phyloP scores from a whole-genome alignment of 805 yeast genomes.

The Saccharomycopsis schoenii region DNA sequence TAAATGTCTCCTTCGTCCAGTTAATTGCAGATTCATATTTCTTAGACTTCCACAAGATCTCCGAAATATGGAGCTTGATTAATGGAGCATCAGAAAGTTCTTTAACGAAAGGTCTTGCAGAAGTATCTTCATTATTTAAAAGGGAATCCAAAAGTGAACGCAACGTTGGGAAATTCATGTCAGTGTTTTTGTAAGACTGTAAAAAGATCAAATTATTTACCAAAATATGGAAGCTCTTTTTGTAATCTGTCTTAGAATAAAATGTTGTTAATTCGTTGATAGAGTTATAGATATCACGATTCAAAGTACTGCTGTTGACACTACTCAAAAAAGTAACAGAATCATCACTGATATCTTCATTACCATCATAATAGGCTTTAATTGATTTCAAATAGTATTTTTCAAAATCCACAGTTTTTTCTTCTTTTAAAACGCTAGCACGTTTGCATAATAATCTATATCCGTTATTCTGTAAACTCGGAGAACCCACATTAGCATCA shows the following conservation, averaged over 20 bases:
- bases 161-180: slow-evolving; percentile 1
- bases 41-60: slow-evolving; percentile 31
- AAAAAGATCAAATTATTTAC: slow-evolving; percentile 26
- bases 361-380: neutral
- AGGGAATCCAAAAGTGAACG: slow-evolving; percentile 2
- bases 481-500: slow-evolving; percentile 4
- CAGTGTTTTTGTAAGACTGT: slow-evolving; percentile 22
- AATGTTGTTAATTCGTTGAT: slow-evolving; percentile 22
- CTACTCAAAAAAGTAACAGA: neutral
- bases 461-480: slow-evolving; percentile 19
- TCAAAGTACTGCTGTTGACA: slow-evolving; percentile 2
- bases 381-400: neutral
- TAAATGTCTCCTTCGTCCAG: slow-evolving; percentile 32
- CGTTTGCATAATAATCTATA: slow-evolving; percentile 29
- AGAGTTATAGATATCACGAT: slow-evolving; percentile 21
- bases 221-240: slow-evolving; percentile 28
- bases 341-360: neutral
- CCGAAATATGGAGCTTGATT: slow-evolving; percentile 33
- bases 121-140: slow-evolving; percentile 6
- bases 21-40: slow-evolving; percentile 29
- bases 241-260: slow-evolving; percentile 19
- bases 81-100: slow-evolving; percentile 25
- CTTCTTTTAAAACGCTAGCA: neutral
- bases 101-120: slow-evolving; percentile 16
- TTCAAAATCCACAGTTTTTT: neutral